A percentile compares a stretch with the other conserved stretches of the same genome.
These are phyloP conservation scores for Coniosporium apollinis DNA, from an alignment of 495 filamentous ascomycete genomes.

Conservation along the genomic window DNA sequence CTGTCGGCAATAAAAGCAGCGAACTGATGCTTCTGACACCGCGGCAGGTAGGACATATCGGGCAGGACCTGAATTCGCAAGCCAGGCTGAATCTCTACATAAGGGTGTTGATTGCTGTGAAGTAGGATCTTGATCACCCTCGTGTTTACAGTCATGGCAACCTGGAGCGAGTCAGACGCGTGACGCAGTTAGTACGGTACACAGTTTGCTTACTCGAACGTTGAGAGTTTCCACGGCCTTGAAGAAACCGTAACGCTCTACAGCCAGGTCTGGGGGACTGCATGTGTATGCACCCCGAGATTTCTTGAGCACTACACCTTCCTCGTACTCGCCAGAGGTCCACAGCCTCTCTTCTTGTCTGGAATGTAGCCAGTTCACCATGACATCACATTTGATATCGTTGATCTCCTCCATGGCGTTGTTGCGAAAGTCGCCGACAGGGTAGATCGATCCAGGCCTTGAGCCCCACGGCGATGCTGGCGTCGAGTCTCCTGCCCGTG, in stretches of 20 bases:
- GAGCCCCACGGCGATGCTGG: constrained; percentile 7
- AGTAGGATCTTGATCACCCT: constrained; percentile 39
- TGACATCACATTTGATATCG: constrained; percentile 40
- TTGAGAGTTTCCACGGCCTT: constrained; percentile 38
- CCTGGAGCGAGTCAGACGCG: constrained; percentile 17
- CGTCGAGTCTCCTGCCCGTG: too few species aligned
- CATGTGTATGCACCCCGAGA: constrained; percentile 34
- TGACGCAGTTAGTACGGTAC: not conserved
- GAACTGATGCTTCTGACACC: constrained; percentile 46
- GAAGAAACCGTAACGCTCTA: constrained; percentile 30
- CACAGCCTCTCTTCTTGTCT: constrained; percentile 42
- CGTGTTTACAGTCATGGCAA: constrained; percentile 42
- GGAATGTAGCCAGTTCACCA: constrained; percentile 45
- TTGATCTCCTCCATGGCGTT: constrained; percentile 22
- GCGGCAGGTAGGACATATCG: constrained; percentile 34
- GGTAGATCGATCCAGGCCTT: constrained; percentile 26
- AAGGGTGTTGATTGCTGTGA: constrained; percentile 26
- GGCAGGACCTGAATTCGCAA: constrained; percentile 43
- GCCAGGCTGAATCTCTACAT: constrained; percentile 38
- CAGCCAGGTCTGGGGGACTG: constrained; percentile 35
- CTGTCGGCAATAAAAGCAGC: constrained; percentile 46
- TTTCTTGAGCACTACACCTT: constrained; percentile 47
- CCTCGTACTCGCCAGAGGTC: constrained; percentile 34
- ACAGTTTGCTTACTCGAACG: constrained; percentile 27
- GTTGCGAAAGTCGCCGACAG: constrained; percentile 30